phyloP scores from a whole-genome alignment of 2,329 filamentous ascomycete genomes.

The Colletotrichum orbiculare region DNA sequence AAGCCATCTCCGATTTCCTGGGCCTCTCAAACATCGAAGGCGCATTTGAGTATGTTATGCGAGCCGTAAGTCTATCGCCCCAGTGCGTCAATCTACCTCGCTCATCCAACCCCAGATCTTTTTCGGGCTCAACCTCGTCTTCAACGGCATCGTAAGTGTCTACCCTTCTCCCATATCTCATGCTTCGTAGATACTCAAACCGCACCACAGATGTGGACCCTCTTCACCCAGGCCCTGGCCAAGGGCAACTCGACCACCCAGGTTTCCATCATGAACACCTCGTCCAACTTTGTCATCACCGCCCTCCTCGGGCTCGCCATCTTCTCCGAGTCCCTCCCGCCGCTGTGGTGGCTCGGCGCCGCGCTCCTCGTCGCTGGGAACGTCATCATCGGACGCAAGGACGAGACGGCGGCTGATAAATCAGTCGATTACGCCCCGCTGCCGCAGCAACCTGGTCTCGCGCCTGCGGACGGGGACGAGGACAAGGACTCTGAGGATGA shows the following conservation, averaged over 20 bases:
- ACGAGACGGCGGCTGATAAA: constrained; percentile 56
- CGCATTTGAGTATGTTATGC: constrained; percentile 60
- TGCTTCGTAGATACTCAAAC: neutral
- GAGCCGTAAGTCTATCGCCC: constrained; percentile 54
- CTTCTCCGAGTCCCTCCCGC: constrained; percentile 77
- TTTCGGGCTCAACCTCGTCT: constrained; percentile 78
- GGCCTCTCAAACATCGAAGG: constrained; percentile 54
- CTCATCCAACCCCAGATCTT: constrained; percentile 65
- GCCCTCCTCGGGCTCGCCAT: constrained; percentile 76
- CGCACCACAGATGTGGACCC: constrained; percentile 75
- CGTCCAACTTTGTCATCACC: constrained; percentile 83
- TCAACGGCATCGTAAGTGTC: constrained; percentile 74
- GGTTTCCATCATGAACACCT: constrained; percentile 85
- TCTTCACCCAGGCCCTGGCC: constrained; percentile 83
- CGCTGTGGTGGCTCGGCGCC: constrained; percentile 82
- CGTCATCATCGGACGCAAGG: constrained; percentile 79
- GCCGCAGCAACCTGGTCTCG: constrained; percentile 38
- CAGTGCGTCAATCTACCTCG: neutral
- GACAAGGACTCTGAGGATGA: constrained; percentile 45
- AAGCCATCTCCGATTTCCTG: constrained; percentile 55
- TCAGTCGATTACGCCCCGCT: constrained; percentile 45
- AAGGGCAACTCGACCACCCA: constrained; percentile 80
- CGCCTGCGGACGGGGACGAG: constrained; percentile 31
- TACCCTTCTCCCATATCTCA: neutral
- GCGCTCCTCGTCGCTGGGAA: constrained; percentile 79